Base-by-base conservation (phyloP, 768 basidiomycete species). In the Russula sp. region DNA sequence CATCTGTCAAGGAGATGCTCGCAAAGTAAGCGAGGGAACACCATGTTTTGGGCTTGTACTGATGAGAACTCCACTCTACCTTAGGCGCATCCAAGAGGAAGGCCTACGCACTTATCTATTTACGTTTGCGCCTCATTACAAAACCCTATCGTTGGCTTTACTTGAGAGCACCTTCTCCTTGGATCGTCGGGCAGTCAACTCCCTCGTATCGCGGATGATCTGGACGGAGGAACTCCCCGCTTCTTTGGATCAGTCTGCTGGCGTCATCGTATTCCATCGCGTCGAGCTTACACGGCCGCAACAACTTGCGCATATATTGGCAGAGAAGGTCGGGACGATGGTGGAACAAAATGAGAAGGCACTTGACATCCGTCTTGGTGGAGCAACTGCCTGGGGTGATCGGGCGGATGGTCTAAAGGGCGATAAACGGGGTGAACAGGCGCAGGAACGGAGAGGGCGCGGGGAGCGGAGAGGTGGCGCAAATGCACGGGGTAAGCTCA, bases 1-100 rank as follows among this genome's bases (percentile, higher is more conserved):
- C 82, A 31, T 76, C 81, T 14, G 93, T 98, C 56, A 98, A 98
- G 75, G 93, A 94, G 65, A 98, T 97, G 93, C 78, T 99, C 42
- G 88, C 88, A 11, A 88, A 87, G 95, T 97, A 73, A 68, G 87
- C 7, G 76, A 2, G 31, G 27, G 39, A 2, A 44, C 44, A 20
- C 34, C 20, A 3, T 16, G 20, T 42, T 16, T 20, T 39, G 53
- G 16, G 32, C 34, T 48, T 60, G 53, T 57, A 51, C 13, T 62
- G 27, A 55, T 14, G 32, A 45, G 45, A 9, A 16, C 31, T 31
- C 61, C 66, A 45, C 34, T 45, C 45, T 7, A 55, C 32, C 64
- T n/a, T 71, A 97, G 93, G 71, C 93, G 96, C 68, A 98, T 98
- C 68, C 97, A 98, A 78, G 95, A 98, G 74, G 94, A 98, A 74